phyloP scores from a whole-genome alignment of 2,329 filamentous ascomycete genomes.

The Cryphonectria carpinicola region DNA sequence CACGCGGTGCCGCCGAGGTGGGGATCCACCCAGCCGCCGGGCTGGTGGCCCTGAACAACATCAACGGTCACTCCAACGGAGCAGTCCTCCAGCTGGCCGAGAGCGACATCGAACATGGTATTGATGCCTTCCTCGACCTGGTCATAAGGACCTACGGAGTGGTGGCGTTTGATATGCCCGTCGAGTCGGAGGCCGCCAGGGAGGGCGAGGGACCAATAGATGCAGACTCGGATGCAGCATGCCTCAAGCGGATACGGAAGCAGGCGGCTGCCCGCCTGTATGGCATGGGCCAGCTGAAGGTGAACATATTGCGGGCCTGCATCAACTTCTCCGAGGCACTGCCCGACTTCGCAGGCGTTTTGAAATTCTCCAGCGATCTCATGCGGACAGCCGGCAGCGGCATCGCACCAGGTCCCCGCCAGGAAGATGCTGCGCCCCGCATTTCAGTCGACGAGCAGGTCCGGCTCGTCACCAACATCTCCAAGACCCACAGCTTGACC shows the following conservation, averaged over 20 bases:
- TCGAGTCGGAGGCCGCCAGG: slow-evolving; percentile 33
- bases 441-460: slow-evolving; percentile 83
- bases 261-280: slow-evolving; percentile 67
- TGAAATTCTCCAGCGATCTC: slow-evolving; percentile 83
- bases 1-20: slow-evolving; percentile 91
- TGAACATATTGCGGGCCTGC: slow-evolving; percentile 85
- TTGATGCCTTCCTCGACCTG: slow-evolving; percentile 65
- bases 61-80: slow-evolving; percentile 53
- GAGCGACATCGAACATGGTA: slow-evolving; percentile 66
- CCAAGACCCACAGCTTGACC: slow-evolving; percentile 79
- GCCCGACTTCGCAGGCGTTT: slow-evolving; percentile 87
- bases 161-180: slow-evolving; percentile 52
- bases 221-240: slow-evolving; percentile 56
- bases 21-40: slow-evolving; percentile 94
- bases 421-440: slow-evolving; percentile 70
- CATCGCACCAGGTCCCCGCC: slow-evolving; percentile 71
- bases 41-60: slow-evolving; percentile 70
- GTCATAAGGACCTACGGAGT: slow-evolving; percentile 68
- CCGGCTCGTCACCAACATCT: slow-evolving; percentile 81
- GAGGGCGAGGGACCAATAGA: slow-evolving; percentile 28
- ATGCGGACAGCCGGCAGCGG: slow-evolving; percentile 81
- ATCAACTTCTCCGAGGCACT: slow-evolving; percentile 93
- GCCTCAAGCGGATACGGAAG: slow-evolving; percentile 61
- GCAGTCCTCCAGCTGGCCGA: slow-evolving; percentile 65
- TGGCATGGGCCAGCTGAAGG: slow-evolving; percentile 79